Conservation (phyloP, 2,329 filamentous ascomycete genomes). For the Fusarium sp. region DNA sequence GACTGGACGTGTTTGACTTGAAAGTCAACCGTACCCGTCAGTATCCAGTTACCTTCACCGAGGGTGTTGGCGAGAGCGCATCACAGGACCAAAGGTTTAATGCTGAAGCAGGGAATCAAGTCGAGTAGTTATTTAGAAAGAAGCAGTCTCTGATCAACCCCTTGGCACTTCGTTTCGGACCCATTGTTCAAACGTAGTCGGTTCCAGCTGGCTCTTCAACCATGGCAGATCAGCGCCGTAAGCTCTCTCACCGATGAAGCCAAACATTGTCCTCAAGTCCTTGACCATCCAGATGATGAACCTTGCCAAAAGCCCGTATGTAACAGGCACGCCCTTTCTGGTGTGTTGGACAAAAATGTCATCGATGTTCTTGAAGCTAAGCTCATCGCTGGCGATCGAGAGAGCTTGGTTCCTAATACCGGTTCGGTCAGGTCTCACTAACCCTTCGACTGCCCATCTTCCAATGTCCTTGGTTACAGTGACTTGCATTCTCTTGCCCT, state of each 20-base stretch:
- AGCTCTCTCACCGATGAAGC: conserved; percentile 32
- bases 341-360: conserved; percentile 34
- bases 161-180: conserved; percentile 21
- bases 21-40: conserved; percentile 55
- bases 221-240: conserved; percentile 39
- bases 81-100: not conserved
- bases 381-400: conserved; percentile 41
- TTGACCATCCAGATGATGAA: conserved; percentile 39
- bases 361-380: conserved; percentile 38
- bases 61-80: not conserved
- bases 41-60: conserved; percentile 47
- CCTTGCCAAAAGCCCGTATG: conserved; percentile 32
- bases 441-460: conserved; percentile 36
- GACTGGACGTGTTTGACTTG: conserved; percentile 65
- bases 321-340: conserved; percentile 37
- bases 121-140: not conserved
- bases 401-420: conserved; percentile 39
- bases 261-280: conserved; percentile 40
- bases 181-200: conserved; percentile 41
- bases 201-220: conserved; percentile 32
- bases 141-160: not conserved
- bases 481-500: conserved; percentile 42
- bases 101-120: not conserved
- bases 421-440: conserved; percentile 27
- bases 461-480: conserved; percentile 42